Conservation (phyloP, 192 early-diverging fungal genomes). For the Entrophospora sp. region DNA sequence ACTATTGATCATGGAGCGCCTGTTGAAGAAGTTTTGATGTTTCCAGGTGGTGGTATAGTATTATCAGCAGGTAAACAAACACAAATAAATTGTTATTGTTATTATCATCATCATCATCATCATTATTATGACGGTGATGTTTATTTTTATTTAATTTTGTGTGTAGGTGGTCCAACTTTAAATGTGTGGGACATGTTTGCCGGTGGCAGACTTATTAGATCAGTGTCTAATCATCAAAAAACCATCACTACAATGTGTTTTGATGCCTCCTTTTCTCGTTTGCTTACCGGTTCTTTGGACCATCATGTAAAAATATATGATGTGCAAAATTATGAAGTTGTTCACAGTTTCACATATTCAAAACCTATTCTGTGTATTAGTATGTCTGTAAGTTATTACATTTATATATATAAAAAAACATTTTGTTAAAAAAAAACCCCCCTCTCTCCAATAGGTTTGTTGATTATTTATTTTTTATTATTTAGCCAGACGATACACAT, state of each 20-base stretch:
- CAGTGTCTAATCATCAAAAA: conserved; percentile 90
- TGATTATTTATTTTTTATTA: background rate
- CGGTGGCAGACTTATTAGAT: conserved; percentile 67
- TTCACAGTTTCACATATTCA: conserved; percentile 81
- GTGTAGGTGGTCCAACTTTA: conserved; percentile 59
- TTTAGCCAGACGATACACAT: conserved; percentile 73
- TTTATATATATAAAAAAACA: too few species aligned
- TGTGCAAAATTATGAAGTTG: conserved; percentile 77
- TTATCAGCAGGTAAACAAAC: conserved; percentile 53
- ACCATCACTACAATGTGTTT: conserved; percentile 85
- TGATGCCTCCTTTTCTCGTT: conserved; percentile 61
- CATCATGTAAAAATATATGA: conserved; percentile 95
- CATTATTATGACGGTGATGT: background rate
- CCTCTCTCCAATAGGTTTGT: background rate
- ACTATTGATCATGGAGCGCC: conserved; percentile 77
- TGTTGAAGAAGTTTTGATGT: conserved; percentile 80
- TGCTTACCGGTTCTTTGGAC: conserved; percentile 88
- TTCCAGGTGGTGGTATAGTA: conserved; percentile 71
- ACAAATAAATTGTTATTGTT: background rate
- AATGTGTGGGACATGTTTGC: conserved; percentile 84
- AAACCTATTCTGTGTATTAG: conserved; percentile 84
- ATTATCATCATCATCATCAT: background rate
- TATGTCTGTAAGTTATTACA: conserved; percentile 59
- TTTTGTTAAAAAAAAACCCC: background rate
- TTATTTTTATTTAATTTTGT: conserved; percentile 3